A percentile compares a stretch with the other conserved stretches of the same genome.
These are phyloP conservation scores for Kwoniella sp. DNA, from an alignment of 768 basidiomycete species.

Conservation along the genomic window DNA sequence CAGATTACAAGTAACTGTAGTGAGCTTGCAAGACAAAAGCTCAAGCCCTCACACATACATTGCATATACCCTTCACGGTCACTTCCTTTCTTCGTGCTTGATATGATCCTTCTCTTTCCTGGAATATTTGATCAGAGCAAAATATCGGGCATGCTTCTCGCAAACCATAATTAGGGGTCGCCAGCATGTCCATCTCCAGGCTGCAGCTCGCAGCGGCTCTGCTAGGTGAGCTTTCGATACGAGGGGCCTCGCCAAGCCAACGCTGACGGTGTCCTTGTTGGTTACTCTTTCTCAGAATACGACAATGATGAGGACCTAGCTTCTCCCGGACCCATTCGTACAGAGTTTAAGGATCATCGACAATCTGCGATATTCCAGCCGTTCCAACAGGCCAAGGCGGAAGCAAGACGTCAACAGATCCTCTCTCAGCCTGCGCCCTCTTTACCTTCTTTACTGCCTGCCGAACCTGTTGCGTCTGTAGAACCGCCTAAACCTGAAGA, in stretches of 20 bases:
- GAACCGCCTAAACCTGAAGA: conserved; percentile 2
- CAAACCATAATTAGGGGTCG: neutral
- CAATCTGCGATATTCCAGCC: conserved; percentile 36
- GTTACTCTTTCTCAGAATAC: too few relatives aligned
- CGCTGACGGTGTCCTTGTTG: too few relatives aligned
- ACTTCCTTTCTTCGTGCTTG: neutral
- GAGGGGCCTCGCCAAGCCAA: neutral
- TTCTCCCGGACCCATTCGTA: conserved; percentile 56
- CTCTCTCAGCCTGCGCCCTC: conserved; percentile 20
- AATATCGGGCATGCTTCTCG: neutral
- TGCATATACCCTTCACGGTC: neutral
- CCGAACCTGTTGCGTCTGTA: neutral
- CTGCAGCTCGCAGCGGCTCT: conserved; percentile 26
- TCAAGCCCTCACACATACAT: neutral
- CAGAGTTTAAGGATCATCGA: conserved; percentile 24
- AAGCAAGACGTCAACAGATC: conserved; percentile 13
- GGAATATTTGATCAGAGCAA: too few relatives aligned
- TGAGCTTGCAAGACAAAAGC: too few relatives aligned
- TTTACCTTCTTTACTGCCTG: conserved; percentile 9
- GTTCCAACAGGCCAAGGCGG: conserved; percentile 21
- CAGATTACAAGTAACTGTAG: neutral
- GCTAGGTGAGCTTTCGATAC: conserved; percentile 17
- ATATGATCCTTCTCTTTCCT: too few relatives aligned
- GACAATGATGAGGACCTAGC: conserved; percentile 81
- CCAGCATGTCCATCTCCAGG: conserved; percentile 17